A percentile compares a stretch with the other conserved stretches of the same genome.
Conservation (phyloP, 495 filamentous ascomycete genomes). For the Penicillium cinerascens region DNA sequence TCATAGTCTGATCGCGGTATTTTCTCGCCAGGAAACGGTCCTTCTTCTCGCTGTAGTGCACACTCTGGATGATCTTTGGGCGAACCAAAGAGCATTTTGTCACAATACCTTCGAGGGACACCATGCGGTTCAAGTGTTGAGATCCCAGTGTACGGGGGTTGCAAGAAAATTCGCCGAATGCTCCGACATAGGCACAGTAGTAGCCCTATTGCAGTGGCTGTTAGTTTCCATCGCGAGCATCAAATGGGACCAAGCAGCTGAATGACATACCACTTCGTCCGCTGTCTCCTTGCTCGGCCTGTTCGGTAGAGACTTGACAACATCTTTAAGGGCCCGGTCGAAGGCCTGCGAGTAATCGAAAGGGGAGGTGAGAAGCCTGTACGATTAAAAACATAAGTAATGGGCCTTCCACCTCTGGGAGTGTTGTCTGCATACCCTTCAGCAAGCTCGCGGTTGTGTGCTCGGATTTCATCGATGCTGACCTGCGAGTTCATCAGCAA, state of each 20-base stretch:
- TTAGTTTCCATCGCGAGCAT: neutral
- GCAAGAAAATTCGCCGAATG: slow-evolving; percentile 91
- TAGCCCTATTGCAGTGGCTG: slow-evolving; percentile 54
- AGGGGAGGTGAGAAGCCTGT: slow-evolving; percentile 70
- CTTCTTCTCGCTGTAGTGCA: slow-evolving; percentile 87
- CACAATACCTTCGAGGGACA: slow-evolving; percentile 96
- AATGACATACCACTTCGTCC: slow-evolving; percentile 55
- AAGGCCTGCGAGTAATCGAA: slow-evolving; percentile 88
- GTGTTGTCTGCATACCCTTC: slow-evolving; percentile 57
- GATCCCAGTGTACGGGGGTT: slow-evolving; percentile 92
- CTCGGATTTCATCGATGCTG: slow-evolving; percentile 90
- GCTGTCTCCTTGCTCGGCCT: slow-evolving; percentile 55
- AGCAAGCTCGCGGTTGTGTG: slow-evolving; percentile 83
- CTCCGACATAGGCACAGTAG: slow-evolving; percentile 92
- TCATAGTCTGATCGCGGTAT: slow-evolving; percentile 96
- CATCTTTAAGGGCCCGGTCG: slow-evolving; percentile 81
- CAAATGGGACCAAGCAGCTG: neutral
- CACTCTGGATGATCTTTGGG: slow-evolving; percentile 95
- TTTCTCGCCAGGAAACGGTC: slow-evolving; percentile 78
- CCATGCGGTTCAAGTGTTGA: slow-evolving; percentile 86
- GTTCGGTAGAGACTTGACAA: slow-evolving; percentile 72
- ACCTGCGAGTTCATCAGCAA: slow-evolving; percentile 50
- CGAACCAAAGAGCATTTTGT: slow-evolving; percentile 93
- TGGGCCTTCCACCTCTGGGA: neutral
- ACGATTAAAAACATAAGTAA: neutral